phyloP scores from a whole-genome alignment of 768 basidiomycete genomes.

The Xerocomellus chrysenteron region DNA sequence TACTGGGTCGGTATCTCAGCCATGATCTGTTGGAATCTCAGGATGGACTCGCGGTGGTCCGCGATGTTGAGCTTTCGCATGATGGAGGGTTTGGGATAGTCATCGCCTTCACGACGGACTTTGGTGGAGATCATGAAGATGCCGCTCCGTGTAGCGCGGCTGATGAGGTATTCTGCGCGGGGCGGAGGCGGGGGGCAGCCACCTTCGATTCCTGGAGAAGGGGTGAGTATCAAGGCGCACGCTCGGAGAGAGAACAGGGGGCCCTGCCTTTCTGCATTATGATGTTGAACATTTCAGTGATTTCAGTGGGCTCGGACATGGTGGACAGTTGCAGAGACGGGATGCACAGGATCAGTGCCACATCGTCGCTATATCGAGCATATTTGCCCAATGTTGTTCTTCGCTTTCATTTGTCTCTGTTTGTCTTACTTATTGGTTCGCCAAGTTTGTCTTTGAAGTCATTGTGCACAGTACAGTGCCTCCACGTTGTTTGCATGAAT shows the following conservation, averaged over 20 bases:
- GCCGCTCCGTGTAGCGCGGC: constrained; percentile 34
- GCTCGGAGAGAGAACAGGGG: too few relatives aligned
- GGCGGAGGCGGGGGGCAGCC: constrained; percentile 70
- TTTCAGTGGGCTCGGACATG: constrained; percentile 1
- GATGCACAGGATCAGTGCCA: too few relatives aligned
- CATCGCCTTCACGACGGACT: constrained; percentile 46
- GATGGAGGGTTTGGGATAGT: constrained; percentile 43
- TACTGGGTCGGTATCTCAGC: constrained; percentile 36
- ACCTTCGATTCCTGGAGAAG: constrained; percentile 36
- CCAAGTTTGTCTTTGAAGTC: too few relatives aligned
- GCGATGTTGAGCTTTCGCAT: constrained; percentile 40
- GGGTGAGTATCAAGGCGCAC: background rate
- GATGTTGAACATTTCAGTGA: constrained; percentile 2
- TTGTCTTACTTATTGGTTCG: too few relatives aligned
- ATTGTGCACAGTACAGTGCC: too few relatives aligned
- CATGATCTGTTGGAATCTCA: constrained; percentile 58
- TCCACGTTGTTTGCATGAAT: too few relatives aligned
- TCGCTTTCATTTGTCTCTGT: too few relatives aligned
- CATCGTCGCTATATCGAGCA: too few relatives aligned
- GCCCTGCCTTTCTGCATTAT: constrained; percentile 5
- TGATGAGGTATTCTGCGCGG: constrained; percentile 51
- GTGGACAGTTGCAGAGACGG: background rate
- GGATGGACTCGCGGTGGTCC: constrained; percentile 2
- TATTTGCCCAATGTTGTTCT: too few relatives aligned
- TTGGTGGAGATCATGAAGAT: constrained; percentile 48